phyloP scores from a whole-genome alignment of 768 basidiomycete species.

The Suillus lakei region DNA sequence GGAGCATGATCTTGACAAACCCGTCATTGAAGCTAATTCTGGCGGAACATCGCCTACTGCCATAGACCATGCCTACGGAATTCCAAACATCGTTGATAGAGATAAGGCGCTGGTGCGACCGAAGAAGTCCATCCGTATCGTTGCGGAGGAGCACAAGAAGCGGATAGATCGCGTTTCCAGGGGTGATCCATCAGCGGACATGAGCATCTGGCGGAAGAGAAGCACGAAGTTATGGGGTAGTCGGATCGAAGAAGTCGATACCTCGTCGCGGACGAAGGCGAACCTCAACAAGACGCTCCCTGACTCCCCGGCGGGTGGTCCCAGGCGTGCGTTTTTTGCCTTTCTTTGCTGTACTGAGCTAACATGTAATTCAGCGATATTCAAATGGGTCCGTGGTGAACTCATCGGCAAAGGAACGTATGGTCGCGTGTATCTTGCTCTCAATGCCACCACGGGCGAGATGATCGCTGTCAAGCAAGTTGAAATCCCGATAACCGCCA shows the following conservation, averaged over 20 bases:
- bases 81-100: conserved; percentile 34
- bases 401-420: conserved; percentile 97
- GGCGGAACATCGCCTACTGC: conserved; percentile 80
- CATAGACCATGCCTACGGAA: conserved; percentile 52
- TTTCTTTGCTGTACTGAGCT: conserved; percentile 20
- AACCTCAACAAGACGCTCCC: conserved; percentile 47
- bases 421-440: conserved; percentile 92
- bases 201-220: conserved; percentile 70
- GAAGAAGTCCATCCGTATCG: conserved; percentile 92
- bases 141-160: conserved; percentile 87
- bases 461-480: conserved; percentile 99
- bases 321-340: conserved; percentile 61
- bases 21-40: conserved; percentile 86
- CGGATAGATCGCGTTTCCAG: conserved; percentile 73
- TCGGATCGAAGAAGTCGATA: conserved; percentile 87
- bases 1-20: conserved; percentile 93
- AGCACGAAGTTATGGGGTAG: conserved; percentile 97
- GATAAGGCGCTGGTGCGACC: conserved; percentile 54
- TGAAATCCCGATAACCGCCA: conserved; percentile 88
- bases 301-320: conserved; percentile 66
- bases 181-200: conserved; percentile 53
- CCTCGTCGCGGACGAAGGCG: conserved; percentile 66
- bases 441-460: conserved; percentile 96
- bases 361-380: conserved; percentile 61
- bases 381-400: conserved; percentile 99